A percentile compares a stretch with the other conserved stretches of the same genome.
Evolutionary conservation across 139 green algal genomes (phyloP).

Genomic region (Chlorella vulgaris): DNA sequence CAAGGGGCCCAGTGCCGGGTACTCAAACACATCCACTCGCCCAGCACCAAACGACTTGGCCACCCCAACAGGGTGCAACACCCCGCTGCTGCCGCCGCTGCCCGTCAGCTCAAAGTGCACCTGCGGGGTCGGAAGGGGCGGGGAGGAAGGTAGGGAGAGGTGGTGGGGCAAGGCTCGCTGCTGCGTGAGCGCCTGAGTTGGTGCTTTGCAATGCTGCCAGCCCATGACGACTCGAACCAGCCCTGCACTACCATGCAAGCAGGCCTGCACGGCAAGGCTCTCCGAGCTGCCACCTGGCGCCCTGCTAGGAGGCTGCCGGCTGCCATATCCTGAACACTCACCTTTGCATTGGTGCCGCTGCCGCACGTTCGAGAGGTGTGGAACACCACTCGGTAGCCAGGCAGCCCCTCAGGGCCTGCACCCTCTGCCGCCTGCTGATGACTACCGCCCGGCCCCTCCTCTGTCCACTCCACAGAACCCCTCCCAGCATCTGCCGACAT

Average conservation of each 20-base stretch:
- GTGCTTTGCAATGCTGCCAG: too few relatives aligned
- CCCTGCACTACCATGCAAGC: too few relatives aligned
- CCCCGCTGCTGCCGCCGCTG: conserved; percentile 58
- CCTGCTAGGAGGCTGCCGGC: too few relatives aligned
- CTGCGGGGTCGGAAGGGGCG: conserved; percentile 31
- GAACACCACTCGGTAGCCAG: conserved; percentile 29
- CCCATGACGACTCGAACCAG: too few relatives aligned
- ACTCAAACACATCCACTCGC: conserved; percentile 60
- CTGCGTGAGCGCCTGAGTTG: too few relatives aligned
- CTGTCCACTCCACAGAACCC: not conserved
- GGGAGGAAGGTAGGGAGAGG: not conserved
- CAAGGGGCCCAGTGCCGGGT: conserved; percentile 51
- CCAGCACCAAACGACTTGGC: conserved; percentile 48
- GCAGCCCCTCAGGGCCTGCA: not conserved
- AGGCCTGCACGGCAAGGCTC: too few relatives aligned
- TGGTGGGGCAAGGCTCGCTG: too few relatives aligned
- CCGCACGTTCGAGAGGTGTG: conserved; percentile 29
- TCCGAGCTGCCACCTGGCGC: too few relatives aligned
- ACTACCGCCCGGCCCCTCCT: not conserved
- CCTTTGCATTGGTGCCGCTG: conserved; percentile 25
- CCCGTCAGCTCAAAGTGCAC: conserved; percentile 81
- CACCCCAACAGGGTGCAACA: conserved; percentile 18
- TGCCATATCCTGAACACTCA: too few relatives aligned
- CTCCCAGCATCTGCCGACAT: not conserved
- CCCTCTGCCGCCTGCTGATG: too few relatives aligned